phyloP scores from a whole-genome alignment of 2,329 filamentous ascomycete species.

The Alternaria dauci region DNA sequence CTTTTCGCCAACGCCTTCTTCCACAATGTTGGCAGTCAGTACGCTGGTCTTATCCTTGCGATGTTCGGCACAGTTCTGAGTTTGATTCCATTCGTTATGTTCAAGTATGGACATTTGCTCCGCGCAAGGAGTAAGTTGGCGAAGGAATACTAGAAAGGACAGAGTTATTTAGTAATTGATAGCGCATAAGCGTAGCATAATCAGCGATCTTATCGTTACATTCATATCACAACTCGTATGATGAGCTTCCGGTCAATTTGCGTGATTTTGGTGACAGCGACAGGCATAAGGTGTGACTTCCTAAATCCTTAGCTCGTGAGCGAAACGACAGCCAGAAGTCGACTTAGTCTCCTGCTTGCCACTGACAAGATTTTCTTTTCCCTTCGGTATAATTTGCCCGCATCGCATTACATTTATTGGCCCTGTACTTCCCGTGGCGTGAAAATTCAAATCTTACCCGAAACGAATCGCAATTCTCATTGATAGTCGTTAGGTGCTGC shows the following conservation, averaged over 20 bases:
- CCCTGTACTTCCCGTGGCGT: too few species aligned
- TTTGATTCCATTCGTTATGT: slow-evolving; percentile 57
- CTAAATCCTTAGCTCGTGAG: background rate
- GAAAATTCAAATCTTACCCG: too few species aligned
- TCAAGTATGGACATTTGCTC: slow-evolving; percentile 53
- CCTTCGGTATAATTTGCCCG: background rate
- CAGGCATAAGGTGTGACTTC: background rate
- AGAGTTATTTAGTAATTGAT: background rate
- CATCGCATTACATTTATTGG: background rate
- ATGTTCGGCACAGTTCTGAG: slow-evolving; percentile 56
- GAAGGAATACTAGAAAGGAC: slow-evolving; percentile 30
- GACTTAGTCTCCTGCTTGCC: background rate
- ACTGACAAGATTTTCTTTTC: background rate
- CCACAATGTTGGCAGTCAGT: slow-evolving; percentile 62
- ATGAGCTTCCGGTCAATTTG: background rate
- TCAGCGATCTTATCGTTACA: background rate
- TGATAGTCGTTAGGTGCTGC: too few species aligned
- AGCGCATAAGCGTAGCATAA: slow-evolving; percentile 2
- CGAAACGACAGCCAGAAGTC: background rate
- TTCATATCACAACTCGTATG: too few species aligned
- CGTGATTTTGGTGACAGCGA: background rate
- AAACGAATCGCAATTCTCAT: too few species aligned
- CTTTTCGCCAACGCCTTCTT: slow-evolving; percentile 63
- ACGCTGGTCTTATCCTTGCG: slow-evolving; percentile 60
- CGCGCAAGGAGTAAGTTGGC: slow-evolving; percentile 54